A percentile compares a stretch with the other conserved stretches of the same genome.
phyloP scores from a whole-genome alignment of 1,284 basidiomycete genomes.

The Bjerkandera adusta region DNA sequence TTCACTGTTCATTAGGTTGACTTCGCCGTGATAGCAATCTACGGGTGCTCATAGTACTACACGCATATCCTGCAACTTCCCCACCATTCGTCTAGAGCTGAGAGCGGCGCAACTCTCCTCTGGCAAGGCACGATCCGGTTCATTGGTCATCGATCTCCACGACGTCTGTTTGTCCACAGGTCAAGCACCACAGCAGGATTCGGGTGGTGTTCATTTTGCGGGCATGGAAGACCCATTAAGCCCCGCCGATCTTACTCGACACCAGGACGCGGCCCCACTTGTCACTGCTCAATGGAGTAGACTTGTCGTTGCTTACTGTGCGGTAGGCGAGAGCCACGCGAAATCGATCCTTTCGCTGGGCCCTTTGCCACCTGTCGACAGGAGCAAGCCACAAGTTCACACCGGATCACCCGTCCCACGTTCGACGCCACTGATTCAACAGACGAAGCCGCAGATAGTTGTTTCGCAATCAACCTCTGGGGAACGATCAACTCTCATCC shows the following conservation, averaged over 20 bases:
- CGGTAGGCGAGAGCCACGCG: conserved; percentile 32
- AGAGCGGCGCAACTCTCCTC: conserved; percentile 51
- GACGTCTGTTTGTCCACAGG: conserved; percentile 42
- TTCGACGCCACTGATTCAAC: neutral
- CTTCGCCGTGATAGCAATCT: neutral
- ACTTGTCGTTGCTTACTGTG: conserved; percentile 47
- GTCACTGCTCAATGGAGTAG: conserved; percentile 41
- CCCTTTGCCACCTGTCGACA: conserved; percentile 15
- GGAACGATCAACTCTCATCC: conserved; percentile 35
- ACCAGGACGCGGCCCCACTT: conserved; percentile 20
- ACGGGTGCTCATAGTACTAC: too few species aligned
- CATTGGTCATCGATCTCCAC: conserved; percentile 63
- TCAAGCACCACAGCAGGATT: conserved; percentile 19
- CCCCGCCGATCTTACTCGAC: conserved; percentile 1
- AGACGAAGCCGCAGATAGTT: conserved; percentile 9
- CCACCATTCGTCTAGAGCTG: conserved; percentile 60
- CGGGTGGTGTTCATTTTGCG: conserved; percentile 41
- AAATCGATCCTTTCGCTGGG: conserved; percentile 32
- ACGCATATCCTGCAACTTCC: conserved; percentile 22
- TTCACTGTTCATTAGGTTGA: too few species aligned
- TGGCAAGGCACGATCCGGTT: conserved; percentile 54
- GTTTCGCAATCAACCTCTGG: conserved; percentile 11
- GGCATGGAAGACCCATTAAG: conserved; percentile 16
- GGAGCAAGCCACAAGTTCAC: neutral
- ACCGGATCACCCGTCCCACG: conserved; percentile 3